Conservation (phyloP, 768 basidiomycete genomes). For the Cyathus striatus region DNA sequence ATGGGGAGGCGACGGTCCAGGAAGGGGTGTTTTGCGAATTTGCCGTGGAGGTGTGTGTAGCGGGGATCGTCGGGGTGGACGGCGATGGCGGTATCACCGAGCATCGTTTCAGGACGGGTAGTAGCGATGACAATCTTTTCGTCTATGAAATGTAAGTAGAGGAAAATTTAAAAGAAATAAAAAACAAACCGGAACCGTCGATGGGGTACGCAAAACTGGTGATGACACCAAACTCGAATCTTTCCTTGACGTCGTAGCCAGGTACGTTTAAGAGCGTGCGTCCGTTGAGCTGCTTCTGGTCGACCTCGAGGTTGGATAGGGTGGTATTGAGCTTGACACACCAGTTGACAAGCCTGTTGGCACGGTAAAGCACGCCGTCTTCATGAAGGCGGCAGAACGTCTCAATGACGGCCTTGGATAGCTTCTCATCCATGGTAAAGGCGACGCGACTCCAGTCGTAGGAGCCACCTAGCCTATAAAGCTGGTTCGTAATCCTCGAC, state of each 20-base stretch:
- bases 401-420: constrained; percentile 86
- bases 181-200: constrained; percentile 63
- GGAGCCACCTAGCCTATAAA: constrained; percentile 84
- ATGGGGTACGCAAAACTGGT: constrained; percentile 95
- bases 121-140: constrained; percentile 93
- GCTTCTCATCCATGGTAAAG: constrained; percentile 92
- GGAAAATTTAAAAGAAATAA: too few species aligned
- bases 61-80: constrained; percentile 91
- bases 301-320: constrained; percentile 97
- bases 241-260: constrained; percentile 92
- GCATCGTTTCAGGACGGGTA: constrained; percentile 97
- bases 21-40: constrained; percentile 89
- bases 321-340: constrained; percentile 95
- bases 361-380: constrained; percentile 89
- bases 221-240: constrained; percentile 95
- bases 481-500: constrained; percentile 84
- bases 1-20: constrained; percentile 83
- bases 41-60: constrained; percentile 92
- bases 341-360: constrained; percentile 97
- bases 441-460: constrained; percentile 94
- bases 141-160: too few species aligned
- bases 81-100: constrained; percentile 96
- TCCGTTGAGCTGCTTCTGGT: constrained; percentile 84
- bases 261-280: constrained; percentile 86
- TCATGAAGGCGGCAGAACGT: constrained; percentile 90